Base-by-base conservation (phyloP, 2,329 filamentous ascomycete species). In the Penicillium hesseltinei region DNA sequence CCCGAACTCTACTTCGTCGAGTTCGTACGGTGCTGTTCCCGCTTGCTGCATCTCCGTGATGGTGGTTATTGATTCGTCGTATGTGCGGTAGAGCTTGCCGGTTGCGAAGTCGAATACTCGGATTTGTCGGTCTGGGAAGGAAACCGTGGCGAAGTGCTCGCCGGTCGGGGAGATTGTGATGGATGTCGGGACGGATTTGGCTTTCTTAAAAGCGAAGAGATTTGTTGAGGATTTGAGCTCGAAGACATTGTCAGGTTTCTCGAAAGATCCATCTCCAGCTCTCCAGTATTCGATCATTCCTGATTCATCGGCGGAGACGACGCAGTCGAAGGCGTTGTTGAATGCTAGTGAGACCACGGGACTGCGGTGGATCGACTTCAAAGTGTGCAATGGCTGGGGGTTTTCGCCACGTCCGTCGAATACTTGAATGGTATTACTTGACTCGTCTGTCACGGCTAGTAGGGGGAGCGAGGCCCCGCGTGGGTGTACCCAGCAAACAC, bases 251-350 rank as follows among this genome's bases (percentile, higher is more conserved):
- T 92, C 88, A 0, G 94, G 94, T 74, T 97, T 97, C 69, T 96
- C 91, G 72, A 91, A 97, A 39, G 80, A 86, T 2, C 85, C 87
- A 61, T 84, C 84, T 15, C 71, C 66, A 0, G 94, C 92, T 57
- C 85, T 84, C 94, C 94, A 99, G 77, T 99, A 99, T 74, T 99
- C 94, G 10, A 99, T 73, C 93, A 97, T 97, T 25, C 94, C 93
- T 53, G 85, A 85, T 65, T 93, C 87, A 64, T 99, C 95, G 0
- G 88, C 88, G 2, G 94, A 97, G 7, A 97, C 79, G 1, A 96
- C 92, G 69, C 94, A 99, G 74, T 97, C 88, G 70, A 88, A 96
- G 5, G 82, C 78, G 71, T 91, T 87, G 74, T 97, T 99, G 79
- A 92, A 99, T 0, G 87, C 87, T 84, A 99, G 93, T 25, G 95